These are phyloP conservation scores for Porodaedalea pini DNA, from an alignment of 1,284 basidiomycete species.

Conservation along the genomic window DNA sequence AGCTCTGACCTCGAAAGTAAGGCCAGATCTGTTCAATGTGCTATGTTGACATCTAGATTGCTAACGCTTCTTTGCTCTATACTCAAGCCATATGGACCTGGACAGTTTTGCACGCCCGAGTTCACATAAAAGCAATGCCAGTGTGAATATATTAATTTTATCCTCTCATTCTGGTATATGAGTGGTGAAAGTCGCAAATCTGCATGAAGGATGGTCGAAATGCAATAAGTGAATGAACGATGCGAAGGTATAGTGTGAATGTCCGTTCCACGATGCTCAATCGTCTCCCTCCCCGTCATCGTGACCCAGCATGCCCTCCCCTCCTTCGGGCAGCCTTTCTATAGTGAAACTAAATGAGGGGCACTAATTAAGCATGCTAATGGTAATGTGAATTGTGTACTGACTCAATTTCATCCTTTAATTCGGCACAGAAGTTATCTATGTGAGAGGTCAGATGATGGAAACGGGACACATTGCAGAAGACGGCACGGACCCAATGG, in stretches of 20 bases:
- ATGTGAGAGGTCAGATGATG: constrained; percentile 25
- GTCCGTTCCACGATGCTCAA: constrained; percentile 32
- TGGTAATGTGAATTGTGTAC: constrained; percentile 29
- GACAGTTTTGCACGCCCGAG: constrained; percentile 84
- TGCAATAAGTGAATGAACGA: not conserved
- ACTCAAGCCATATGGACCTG: constrained; percentile 89
- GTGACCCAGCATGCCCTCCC: constrained; percentile 57
- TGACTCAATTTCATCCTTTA: constrained; percentile 80
- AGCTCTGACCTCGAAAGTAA: constrained; percentile 76
- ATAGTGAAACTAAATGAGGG: constrained; percentile 61
- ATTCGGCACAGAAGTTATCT: constrained; percentile 82
- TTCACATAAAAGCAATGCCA: constrained; percentile 57
- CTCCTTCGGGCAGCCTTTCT: constrained; percentile 74
- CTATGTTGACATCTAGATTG: not conserved
- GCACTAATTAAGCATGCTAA: constrained; percentile 7
- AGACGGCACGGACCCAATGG: constrained; percentile 58
- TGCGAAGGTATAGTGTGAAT: not conserved
- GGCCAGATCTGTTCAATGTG: constrained; percentile 24
- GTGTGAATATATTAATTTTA: constrained; percentile 10
- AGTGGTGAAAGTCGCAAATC: not conserved
- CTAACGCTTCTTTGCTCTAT: constrained; percentile 20
- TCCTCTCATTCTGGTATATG: not conserved
- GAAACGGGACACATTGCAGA: not conserved
- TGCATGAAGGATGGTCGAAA: not conserved
- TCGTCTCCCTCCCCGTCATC: constrained; percentile 78